Conservation (phyloP, 306 rosid genomes). For the Lathyrus aphaca region DNA sequence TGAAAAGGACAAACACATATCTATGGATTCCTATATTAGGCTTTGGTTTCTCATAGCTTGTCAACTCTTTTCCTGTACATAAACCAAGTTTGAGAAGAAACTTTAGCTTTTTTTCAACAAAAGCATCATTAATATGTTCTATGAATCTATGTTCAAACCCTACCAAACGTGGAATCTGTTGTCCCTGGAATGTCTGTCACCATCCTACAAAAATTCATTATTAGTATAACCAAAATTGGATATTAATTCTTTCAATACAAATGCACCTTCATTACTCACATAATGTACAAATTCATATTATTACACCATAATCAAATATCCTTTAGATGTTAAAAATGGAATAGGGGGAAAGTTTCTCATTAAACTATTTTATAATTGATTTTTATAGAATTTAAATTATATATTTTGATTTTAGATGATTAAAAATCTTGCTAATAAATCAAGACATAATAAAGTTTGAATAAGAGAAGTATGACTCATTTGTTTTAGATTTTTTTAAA, state of each 20-base stretch:
- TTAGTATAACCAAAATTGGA: slow-evolving; percentile 6
- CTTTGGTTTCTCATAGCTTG: slow-evolving; percentile 77
- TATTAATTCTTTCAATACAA: not conserved
- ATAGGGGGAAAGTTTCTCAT: too few relatives aligned
- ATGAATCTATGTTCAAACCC: slow-evolving; percentile 6
- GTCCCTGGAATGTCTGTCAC: slow-evolving; percentile 98
- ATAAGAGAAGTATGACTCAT: too few relatives aligned
- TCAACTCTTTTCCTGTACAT: slow-evolving; percentile 64
- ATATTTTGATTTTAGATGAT: too few relatives aligned
- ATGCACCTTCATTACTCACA: too few relatives aligned
- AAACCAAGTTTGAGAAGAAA: not conserved
- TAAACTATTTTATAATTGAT: too few relatives aligned
- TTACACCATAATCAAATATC: not conserved
- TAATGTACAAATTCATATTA: not conserved
- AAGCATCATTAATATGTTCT: not conserved
- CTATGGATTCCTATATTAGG: slow-evolving; percentile 93
- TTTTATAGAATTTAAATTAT: too few relatives aligned
- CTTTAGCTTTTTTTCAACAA: not conserved
- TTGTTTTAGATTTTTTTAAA: too few relatives aligned
- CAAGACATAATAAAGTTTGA: too few relatives aligned
- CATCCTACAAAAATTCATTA: slow-evolving; percentile 58
- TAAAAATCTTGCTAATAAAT: too few relatives aligned
- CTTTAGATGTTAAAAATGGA: too few relatives aligned
- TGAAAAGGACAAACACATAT: slow-evolving; percentile 80
- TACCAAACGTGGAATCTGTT: slow-evolving; percentile 92